A percentile compares a stretch with the other conserved stretches of the same genome.
Conservation (phyloP, 257 asterid species). For the Paraleonurus japonicus region DNA sequence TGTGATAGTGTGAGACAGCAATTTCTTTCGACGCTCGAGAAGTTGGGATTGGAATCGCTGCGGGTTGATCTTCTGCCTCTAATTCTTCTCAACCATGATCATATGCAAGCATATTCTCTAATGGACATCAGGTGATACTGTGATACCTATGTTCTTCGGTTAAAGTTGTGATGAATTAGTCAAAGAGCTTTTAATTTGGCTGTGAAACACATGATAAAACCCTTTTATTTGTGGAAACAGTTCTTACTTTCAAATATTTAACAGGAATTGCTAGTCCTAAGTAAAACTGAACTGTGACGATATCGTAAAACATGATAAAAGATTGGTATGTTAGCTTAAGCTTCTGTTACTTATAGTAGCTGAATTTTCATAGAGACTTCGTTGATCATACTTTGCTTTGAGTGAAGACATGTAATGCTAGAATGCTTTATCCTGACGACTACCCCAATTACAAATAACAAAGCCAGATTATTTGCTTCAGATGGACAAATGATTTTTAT, state of each 20-base stretch:
- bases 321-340: not conserved
- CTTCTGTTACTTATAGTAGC: constrained; percentile 1
- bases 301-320: not conserved
- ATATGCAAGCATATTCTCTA: constrained; percentile 97
- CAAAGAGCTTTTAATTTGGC: constrained; percentile 12
- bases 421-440: not conserved
- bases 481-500: not conserved
- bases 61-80: constrained; percentile 98
- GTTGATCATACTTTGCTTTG: not conserved
- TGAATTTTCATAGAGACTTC: not conserved
- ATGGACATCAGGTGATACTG: constrained; percentile 98
- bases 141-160: constrained; percentile 29
- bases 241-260: not conserved
- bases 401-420: not conserved
- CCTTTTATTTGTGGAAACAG: not conserved
- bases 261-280: not conserved
- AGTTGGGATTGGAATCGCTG: constrained; percentile 88
- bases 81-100: constrained; percentile 97
- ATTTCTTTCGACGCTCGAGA: constrained; percentile 78
- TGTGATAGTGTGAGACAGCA: constrained; percentile 91
- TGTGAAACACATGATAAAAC: not conserved
- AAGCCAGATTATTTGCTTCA: not conserved
- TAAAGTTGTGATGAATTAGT: constrained; percentile 12
- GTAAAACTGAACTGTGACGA: not conserved
- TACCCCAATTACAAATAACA: not conserved